Evolutionary conservation across 352 stramenopile genomes (phyloP).

Genomic region (Halophytophthora batemanensis): DNA sequence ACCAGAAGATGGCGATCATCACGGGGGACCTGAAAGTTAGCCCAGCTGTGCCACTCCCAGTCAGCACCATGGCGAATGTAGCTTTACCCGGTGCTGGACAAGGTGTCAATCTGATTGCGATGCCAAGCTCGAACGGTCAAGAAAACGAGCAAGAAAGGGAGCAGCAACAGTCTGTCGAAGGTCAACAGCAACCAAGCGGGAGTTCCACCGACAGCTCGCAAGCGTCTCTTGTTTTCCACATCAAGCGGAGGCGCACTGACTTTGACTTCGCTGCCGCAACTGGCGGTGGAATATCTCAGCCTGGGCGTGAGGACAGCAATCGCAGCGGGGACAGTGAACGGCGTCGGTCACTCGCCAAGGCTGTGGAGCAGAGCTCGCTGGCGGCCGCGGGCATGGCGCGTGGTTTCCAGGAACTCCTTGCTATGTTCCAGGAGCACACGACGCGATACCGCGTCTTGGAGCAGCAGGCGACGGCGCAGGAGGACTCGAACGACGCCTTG

Average conservation of each 20-base stretch:
- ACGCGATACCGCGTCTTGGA: slow-evolving; percentile 20
- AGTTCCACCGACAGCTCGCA: no score
- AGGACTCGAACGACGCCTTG: slow-evolving; percentile 5
- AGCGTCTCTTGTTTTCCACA: no score
- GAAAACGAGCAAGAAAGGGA: no score
- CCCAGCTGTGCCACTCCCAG: not conserved
- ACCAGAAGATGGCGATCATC: slow-evolving; percentile 44
- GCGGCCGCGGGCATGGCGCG: slow-evolving; percentile 41
- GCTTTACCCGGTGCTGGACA: slow-evolving; percentile 1
- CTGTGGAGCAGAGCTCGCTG: slow-evolving; percentile 48
- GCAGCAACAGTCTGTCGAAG: not conserved
- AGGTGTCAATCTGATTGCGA: not conserved
- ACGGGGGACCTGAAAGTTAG: slow-evolving; percentile 22
- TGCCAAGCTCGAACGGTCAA: no score
- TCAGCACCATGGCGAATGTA: not conserved
- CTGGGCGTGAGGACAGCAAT: slow-evolving; percentile 1
- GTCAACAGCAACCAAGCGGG: no score
- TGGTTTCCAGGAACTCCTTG: slow-evolving; percentile 40
- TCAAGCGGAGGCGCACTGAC: slow-evolving; percentile 8
- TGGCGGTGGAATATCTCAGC: not conserved
- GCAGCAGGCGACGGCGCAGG: slow-evolving; percentile 3
- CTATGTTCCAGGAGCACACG: slow-evolving; percentile 33
- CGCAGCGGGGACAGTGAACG: slow-evolving; percentile 16
- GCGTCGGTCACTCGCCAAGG: slow-evolving; percentile 31
- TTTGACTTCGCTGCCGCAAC: not conserved